These are phyloP conservation scores for Sporothrix phasma DNA, from an alignment of 2,329 filamentous ascomycete genomes.

Conservation along the genomic window DNA sequence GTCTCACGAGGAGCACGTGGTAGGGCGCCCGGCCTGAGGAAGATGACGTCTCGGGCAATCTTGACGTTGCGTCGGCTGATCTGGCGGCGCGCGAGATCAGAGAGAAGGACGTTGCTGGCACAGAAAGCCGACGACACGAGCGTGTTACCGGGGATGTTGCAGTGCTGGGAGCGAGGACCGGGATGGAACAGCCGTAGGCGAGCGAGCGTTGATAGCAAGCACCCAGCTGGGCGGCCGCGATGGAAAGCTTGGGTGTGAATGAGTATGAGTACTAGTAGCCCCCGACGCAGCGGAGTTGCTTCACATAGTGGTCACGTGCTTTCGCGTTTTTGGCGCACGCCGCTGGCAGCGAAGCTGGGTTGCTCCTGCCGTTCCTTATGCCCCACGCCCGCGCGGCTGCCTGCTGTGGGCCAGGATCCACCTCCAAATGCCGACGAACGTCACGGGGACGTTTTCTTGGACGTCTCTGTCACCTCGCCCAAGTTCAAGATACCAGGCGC, in stretches of 20 bases:
- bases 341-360: neutral
- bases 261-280: too few relatives aligned
- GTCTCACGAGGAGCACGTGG: conserved; percentile 61
- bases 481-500: neutral
- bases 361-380: neutral
- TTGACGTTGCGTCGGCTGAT: conserved; percentile 18
- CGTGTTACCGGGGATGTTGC: neutral
- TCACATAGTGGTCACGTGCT: conserved; percentile 14
- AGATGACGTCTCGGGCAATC: conserved; percentile 37
- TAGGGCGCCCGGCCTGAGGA: conserved; percentile 61
- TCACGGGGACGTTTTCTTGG: neutral
- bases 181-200: neutral
- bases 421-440: conserved; percentile 3
- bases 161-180: neutral
- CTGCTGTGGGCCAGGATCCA: conserved; percentile 9
- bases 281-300: neutral
- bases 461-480: neutral
- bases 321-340: conserved; percentile 15
- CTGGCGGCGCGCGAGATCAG: neutral
- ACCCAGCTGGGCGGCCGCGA: too few relatives aligned
- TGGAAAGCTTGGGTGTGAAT: too few relatives aligned
- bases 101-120: neutral
- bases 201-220: too few relatives aligned
- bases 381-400: conserved; percentile 7
- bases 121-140: neutral